Conservation (phyloP, 2,329 filamentous ascomycete genomes). For the Trichoderma sp. region DNA sequence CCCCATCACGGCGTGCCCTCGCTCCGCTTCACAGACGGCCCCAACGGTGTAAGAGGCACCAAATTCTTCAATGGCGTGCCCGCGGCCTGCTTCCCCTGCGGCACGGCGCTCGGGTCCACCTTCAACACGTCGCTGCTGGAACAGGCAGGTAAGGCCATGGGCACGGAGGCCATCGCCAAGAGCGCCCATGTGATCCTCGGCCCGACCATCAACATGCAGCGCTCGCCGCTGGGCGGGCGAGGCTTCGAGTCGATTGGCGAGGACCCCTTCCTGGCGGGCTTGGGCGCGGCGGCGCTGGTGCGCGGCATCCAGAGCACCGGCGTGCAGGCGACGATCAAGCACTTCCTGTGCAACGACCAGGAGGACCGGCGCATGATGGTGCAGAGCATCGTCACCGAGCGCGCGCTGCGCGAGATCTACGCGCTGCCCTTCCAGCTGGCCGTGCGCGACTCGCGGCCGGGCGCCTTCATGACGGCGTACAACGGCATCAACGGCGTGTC, state of each 20-base stretch:
- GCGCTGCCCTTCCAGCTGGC: constrained; percentile 59
- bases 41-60: constrained; percentile 68
- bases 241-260: constrained; percentile 62
- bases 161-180: constrained; percentile 56
- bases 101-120: constrained; percentile 58
- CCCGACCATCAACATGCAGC: constrained; percentile 65
- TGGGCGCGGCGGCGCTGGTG: constrained; percentile 55
- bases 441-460: constrained; percentile 53
- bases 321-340: constrained; percentile 60
- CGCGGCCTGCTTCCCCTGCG: constrained; percentile 63
- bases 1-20: constrained; percentile 63
- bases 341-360: constrained; percentile 64
- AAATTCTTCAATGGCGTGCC: constrained; percentile 66
- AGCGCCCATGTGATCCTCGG: constrained; percentile 61
- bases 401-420: constrained; percentile 61
- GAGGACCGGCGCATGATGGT: constrained; percentile 60
- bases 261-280: constrained; percentile 58
- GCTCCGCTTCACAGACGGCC: constrained; percentile 66
- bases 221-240: constrained; percentile 60
- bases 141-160: constrained; percentile 54
- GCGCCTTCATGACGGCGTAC: constrained; percentile 61
- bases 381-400: constrained; percentile 55
- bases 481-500: constrained; percentile 60
- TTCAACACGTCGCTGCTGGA: constrained; percentile 57
- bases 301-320: constrained; percentile 59